phyloP scores from a whole-genome alignment of 176 grass and related monocot species.

The Puccinellia tenuiflora region DNA sequence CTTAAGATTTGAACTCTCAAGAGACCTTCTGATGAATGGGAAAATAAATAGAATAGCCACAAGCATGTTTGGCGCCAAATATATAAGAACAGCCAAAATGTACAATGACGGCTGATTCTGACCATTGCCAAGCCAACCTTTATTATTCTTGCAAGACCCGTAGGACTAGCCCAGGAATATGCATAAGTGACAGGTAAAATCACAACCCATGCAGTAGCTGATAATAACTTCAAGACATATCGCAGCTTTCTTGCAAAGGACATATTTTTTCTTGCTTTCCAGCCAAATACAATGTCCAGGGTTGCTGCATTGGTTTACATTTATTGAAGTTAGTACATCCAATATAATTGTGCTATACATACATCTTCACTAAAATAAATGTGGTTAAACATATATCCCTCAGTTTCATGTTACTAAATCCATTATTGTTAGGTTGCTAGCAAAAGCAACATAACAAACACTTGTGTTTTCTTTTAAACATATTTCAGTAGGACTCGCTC shows the following conservation, averaged over 20 bases:
- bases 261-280: constrained; percentile 99
- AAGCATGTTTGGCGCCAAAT: constrained; percentile 93
- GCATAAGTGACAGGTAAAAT: constrained; percentile 96
- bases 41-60: constrained; percentile 85
- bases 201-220: constrained; percentile 86
- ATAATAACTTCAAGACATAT: constrained; percentile 86
- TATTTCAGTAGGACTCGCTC: neutral
- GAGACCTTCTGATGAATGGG: constrained; percentile 69
- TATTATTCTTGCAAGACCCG: constrained; percentile 69
- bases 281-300: constrained; percentile 86
- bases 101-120: constrained; percentile 80
- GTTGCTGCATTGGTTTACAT: constrained; percentile 46
- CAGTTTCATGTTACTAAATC: neutral
- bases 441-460: neutral
- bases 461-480: neutral
- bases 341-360: neutral
- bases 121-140: constrained; percentile 90
- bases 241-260: constrained; percentile 79
- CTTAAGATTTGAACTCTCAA: constrained; percentile 83
- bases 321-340: neutral
- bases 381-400: neutral
- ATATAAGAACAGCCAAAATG: constrained; percentile 83
- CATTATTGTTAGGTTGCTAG: neutral
- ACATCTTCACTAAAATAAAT: neutral
- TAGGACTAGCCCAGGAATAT: constrained; percentile 68